phyloP scores from a whole-genome alignment of 108 stramenopile species.

The Hondaea fermentalgiana region DNA sequence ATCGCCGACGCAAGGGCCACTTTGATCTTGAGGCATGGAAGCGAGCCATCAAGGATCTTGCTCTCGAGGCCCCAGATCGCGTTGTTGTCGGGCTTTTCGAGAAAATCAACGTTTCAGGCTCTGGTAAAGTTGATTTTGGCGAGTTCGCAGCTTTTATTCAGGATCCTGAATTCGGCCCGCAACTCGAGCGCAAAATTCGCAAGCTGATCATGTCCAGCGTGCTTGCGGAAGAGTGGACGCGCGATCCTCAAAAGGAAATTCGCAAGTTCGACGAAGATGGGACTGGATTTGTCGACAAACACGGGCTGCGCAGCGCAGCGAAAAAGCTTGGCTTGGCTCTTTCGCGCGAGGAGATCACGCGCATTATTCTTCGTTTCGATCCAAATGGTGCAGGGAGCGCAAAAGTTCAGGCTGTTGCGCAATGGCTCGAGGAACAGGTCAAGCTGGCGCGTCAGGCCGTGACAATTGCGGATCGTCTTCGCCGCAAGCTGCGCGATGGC shows the following conservation, averaged over 20 bases:
- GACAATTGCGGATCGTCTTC: neutral
- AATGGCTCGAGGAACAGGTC: neutral
- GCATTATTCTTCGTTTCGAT: neutral
- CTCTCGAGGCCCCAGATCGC: neutral
- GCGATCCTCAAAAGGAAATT: neutral
- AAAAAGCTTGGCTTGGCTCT: neutral
- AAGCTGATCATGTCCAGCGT: neutral
- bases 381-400: neutral
- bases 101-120: neutral
- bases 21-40: neutral
- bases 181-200: neutral
- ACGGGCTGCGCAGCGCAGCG: neutral
- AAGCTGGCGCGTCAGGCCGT: constrained; percentile 4
- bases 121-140: neutral
- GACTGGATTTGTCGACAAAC: neutral
- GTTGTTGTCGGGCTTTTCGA: neutral
- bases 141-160: neutral
- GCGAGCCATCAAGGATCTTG: neutral
- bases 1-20: neutral
- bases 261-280: neutral
- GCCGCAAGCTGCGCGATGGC: neutral
- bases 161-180: neutral
- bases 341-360: neutral
- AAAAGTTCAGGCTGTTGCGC: neutral
- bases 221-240: neutral